Base-by-base conservation (phyloP, 108 stramenopile species). In the Nitzschia sp. region DNA sequence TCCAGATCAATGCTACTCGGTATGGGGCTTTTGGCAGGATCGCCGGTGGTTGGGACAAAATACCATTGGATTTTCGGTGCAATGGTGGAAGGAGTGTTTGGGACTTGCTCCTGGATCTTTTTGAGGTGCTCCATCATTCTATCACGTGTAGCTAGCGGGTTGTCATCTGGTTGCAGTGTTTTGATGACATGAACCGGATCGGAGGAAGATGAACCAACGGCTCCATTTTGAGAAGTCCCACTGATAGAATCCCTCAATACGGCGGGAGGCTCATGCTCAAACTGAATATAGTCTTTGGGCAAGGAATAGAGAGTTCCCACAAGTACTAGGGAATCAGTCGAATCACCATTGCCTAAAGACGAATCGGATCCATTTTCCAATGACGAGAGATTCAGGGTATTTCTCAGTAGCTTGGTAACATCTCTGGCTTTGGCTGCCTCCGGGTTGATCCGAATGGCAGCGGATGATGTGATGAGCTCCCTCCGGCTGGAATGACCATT, bases 221-320 rank as follows among this genome's bases (percentile, higher is more conserved):
- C 48, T 41, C 17, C 56, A 60, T 25, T 53, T 6, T 25, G 26
- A 39, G 57, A 21, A 3, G 53, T 10, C 26, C 41, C 42, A 17
- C 12, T 21, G 6, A n/a, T 44, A 10, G 40, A 2, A 34, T 56
- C 29, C 37, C 12, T n/a, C 15, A 24, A 50, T 1, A 34, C 29
- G 1, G 29, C 5, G 11, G 34, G 15, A 17, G 41, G 46, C 38
- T 75, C 71, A 51, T 80, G 76, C 51, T 84, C 83, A 67, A 82
- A 85, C 40, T 55, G 69, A 22, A 85, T 70, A 61, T 80, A 77
- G 51, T 72, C 69, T 20, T 51, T 57, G 7, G 84, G 84, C 24
- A 85, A 61, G 0, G 70, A 81, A 54, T 67, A 71, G n/a, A 81
- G 37, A 3, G 85, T 85, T 55, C 79, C 85, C 20, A 86, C 85